Conservation (phyloP, 2,329 filamentous ascomycete genomes). For the Chalaropsis thielavioides region DNA sequence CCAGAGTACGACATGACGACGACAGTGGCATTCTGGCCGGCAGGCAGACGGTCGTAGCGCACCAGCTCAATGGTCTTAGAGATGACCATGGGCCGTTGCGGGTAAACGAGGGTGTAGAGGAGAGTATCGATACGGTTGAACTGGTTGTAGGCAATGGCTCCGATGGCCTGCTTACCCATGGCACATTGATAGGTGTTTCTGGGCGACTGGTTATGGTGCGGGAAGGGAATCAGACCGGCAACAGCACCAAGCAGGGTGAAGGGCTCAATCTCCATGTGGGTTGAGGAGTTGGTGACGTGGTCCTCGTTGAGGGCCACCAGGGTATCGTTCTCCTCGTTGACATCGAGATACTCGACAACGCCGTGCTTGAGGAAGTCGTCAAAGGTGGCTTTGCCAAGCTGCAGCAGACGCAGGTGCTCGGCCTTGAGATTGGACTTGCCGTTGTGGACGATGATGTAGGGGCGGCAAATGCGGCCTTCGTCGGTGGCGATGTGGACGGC, state of each 20-base stretch:
- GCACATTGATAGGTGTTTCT: slow-evolving; percentile 91
- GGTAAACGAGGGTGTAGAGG: slow-evolving; percentile 92
- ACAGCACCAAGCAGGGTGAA: slow-evolving; percentile 95
- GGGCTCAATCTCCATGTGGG: slow-evolving; percentile 93
- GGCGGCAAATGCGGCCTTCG: slow-evolving; percentile 89
- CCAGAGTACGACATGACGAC: slow-evolving; percentile 99
- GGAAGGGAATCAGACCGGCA: slow-evolving; percentile 90
- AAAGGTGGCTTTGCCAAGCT: slow-evolving; percentile 73
- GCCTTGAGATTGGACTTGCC: slow-evolving; percentile 65
- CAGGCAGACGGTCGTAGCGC: slow-evolving; percentile 92
- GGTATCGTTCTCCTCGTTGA: slow-evolving; percentile 96
- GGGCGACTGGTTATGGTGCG: slow-evolving; percentile 96
- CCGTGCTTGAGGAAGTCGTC: slow-evolving; percentile 87
- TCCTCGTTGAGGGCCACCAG: slow-evolving; percentile 82
- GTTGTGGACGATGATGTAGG: slow-evolving; percentile 88
- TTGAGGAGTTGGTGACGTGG: slow-evolving; percentile 69
- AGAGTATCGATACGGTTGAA: slow-evolving; percentile 94
- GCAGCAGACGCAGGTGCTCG: slow-evolving; percentile 65
- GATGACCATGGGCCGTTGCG: slow-evolving; percentile 93
- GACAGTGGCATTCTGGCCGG: slow-evolving; percentile 91
- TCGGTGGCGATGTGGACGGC: slow-evolving; percentile 94
- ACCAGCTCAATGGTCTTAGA: slow-evolving; percentile 93
- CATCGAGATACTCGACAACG: slow-evolving; percentile 89
- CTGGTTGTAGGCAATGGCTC: slow-evolving; percentile 91
- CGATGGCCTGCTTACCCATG: slow-evolving; percentile 94